A percentile compares a stretch with the other conserved stretches of the same genome.
Evolutionary conservation across 2,329 filamentous ascomycete species (phyloP).

Genomic region (Fusarium sp.): DNA sequence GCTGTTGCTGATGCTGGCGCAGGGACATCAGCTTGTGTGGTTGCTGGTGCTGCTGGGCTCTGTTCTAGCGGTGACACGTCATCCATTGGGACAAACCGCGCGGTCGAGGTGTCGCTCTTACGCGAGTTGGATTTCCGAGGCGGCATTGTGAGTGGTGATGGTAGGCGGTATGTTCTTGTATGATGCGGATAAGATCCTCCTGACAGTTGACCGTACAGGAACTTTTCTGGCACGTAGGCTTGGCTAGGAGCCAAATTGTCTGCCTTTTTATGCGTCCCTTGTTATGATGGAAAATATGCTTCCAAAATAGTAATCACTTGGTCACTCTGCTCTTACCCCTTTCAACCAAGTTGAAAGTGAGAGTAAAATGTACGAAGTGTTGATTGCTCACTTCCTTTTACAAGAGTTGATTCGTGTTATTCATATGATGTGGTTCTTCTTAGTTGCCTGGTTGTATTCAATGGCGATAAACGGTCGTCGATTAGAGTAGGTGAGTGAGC

Average conservation of each 20-base stretch:
- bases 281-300: neutral
- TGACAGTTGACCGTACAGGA: neutral
- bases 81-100: slow-evolving; percentile 58
- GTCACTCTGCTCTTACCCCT: slow-evolving; percentile 19
- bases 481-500: slow-evolving; percentile 2
- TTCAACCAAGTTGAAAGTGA: neutral
- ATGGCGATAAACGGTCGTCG: slow-evolving; percentile 9
- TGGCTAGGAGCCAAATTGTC: neutral
- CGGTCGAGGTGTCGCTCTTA: slow-evolving; percentile 59
- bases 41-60: slow-evolving; percentile 29
- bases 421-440: neutral
- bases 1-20: slow-evolving; percentile 15
- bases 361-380: neutral
- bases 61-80: slow-evolving; percentile 48
- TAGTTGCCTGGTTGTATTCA: neutral
- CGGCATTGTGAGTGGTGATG: slow-evolving; percentile 57
- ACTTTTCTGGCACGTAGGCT: neutral
- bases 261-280: neutral
- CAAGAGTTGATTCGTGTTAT: neutral
- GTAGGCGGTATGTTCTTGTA: neutral
- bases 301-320: slow-evolving; percentile 33
- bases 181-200: neutral
- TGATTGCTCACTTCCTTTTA: neutral
- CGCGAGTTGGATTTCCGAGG: slow-evolving; percentile 65
- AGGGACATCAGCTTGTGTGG: slow-evolving; percentile 30